Evolutionary conservation across 2,329 filamentous ascomycete genomes (phyloP).

Genomic region (Colletotrichum higginsianum): DNA sequence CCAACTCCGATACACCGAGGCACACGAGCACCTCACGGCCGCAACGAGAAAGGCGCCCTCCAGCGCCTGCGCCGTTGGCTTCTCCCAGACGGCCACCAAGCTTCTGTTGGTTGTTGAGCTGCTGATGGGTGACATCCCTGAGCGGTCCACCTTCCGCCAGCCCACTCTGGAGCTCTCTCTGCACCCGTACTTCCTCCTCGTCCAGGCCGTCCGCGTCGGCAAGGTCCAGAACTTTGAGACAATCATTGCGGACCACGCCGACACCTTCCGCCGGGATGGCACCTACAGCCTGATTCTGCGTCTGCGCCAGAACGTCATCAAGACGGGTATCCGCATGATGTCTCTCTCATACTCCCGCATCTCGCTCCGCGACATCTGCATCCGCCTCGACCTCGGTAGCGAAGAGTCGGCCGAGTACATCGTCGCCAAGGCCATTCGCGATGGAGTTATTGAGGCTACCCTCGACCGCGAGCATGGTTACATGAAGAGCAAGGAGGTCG

Average conservation of each 20-base stretch:
- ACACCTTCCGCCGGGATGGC: conserved; percentile 91
- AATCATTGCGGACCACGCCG: conserved; percentile 84
- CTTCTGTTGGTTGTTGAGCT: conserved; percentile 96
- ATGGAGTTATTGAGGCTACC: conserved; percentile 96
- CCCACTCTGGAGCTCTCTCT: conserved; percentile 88
- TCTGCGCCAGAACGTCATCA: conserved; percentile 98
- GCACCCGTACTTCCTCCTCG: conserved; percentile 92
- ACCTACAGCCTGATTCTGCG: conserved; percentile 97
- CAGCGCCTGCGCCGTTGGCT: conserved; percentile 89
- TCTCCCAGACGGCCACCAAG: conserved; percentile 97
- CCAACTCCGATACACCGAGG: conserved; percentile 96
- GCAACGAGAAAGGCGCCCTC: conserved; percentile 96
- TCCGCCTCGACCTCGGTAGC: conserved; percentile 91
- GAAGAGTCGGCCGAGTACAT: conserved; percentile 99
- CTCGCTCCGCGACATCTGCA: conserved; percentile 96
- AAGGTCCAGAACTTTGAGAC: conserved; percentile 95
- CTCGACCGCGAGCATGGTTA: conserved; percentile 95
- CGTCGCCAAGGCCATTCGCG: conserved; percentile 97
- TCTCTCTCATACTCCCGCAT: conserved; percentile 98
- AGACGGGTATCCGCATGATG: conserved; percentile 99
- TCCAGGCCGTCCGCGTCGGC: conserved; percentile 96
- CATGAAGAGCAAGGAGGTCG: conserved; percentile 98
- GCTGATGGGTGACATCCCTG: conserved; percentile 98
- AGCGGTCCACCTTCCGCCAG: conserved; percentile 93
- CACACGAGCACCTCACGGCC: conserved; percentile 92